phyloP scores from a whole-genome alignment of 1,284 basidiomycete species.

The Apiotrichum mycotoxinovorans region DNA sequence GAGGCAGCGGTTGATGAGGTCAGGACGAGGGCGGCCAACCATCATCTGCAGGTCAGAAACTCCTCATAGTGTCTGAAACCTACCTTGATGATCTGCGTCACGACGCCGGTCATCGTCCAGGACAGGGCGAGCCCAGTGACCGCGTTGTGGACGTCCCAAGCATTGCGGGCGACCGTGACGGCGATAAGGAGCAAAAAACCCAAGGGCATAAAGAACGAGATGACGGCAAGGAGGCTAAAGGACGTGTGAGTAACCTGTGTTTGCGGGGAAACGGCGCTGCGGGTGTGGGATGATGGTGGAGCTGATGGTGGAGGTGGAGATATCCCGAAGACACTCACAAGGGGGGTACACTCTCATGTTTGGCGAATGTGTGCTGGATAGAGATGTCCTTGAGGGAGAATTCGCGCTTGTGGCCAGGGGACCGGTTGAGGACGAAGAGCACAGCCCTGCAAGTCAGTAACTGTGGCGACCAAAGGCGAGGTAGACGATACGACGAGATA shows the following conservation, averaged over 20 bases:
- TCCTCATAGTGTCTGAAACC: not conserved
- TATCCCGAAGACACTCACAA: constrained; percentile 27
- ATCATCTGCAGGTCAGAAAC: constrained; percentile 26
- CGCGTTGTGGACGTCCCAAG: constrained; percentile 85
- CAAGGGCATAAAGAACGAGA: constrained; percentile 66
- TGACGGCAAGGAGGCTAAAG: constrained; percentile 60
- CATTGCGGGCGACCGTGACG: constrained; percentile 65
- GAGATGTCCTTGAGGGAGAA: constrained; percentile 80
- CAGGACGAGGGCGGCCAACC: constrained; percentile 84
- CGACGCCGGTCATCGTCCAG: constrained; percentile 68
- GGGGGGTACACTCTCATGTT: constrained; percentile 79
- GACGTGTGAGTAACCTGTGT: not conserved
- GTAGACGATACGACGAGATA: not conserved
- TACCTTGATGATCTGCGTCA: constrained; percentile 82
- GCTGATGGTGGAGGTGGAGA: not conserved
- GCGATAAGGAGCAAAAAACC: constrained; percentile 67
- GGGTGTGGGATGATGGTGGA: constrained; percentile 25
- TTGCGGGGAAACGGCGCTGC: constrained; percentile 7
- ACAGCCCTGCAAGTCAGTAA: constrained; percentile 53
- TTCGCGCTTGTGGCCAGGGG: constrained; percentile 75
- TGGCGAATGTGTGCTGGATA: constrained; percentile 65
- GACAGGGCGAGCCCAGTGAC: constrained; percentile 68
- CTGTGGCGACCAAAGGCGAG: not conserved
- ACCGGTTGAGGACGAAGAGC: constrained; percentile 65
- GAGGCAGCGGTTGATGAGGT: constrained; percentile 77